Conservation (phyloP, 1,284 basidiomycete species). For the Cystobasidium pallidum region DNA sequence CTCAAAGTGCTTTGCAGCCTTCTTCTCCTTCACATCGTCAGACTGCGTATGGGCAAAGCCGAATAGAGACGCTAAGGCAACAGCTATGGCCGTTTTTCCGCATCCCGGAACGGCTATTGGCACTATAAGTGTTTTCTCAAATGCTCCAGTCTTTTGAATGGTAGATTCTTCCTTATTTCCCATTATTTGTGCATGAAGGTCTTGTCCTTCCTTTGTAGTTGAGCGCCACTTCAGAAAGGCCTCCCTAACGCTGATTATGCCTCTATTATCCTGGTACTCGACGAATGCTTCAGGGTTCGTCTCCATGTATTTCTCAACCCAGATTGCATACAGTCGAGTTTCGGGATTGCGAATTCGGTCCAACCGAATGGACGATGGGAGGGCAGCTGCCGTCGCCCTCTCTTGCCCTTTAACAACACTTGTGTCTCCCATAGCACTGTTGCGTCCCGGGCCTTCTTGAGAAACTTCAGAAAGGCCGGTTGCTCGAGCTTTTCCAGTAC, state of each 20-base stretch:
- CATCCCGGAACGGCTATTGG: conserved; percentile 91
- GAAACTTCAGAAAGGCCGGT: conserved; percentile 14
- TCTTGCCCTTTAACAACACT: background rate
- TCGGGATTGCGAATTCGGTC: conserved; percentile 57
- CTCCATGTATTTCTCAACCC: conserved; percentile 71
- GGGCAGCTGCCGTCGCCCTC: conserved; percentile 3
- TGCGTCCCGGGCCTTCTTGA: conserved; percentile 63
- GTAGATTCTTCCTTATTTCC: conserved; percentile 43
- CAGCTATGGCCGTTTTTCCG: conserved; percentile 85
- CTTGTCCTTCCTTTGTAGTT: conserved; percentile 51
- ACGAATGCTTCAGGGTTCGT: conserved; percentile 67
- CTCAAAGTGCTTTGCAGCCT: conserved; percentile 74
- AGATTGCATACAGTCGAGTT: conserved; percentile 58
- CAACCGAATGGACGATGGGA: conserved; percentile 35
- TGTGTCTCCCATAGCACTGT: conserved; percentile 13
- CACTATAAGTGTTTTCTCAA: conserved; percentile 76
- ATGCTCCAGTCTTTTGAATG: conserved; percentile 47
- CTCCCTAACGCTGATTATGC: conserved; percentile 81
- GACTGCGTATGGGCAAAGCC: conserved; percentile 86
- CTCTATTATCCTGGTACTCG: conserved; percentile 70
- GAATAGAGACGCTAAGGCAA: conserved; percentile 78
- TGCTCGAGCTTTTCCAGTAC: background rate
- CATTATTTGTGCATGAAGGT: conserved; percentile 51
- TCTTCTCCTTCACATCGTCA: conserved; percentile 84
- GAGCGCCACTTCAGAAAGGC: conserved; percentile 72